Conservation (phyloP, 345 rosid genomes). For the Sapria himalayana region DNA sequence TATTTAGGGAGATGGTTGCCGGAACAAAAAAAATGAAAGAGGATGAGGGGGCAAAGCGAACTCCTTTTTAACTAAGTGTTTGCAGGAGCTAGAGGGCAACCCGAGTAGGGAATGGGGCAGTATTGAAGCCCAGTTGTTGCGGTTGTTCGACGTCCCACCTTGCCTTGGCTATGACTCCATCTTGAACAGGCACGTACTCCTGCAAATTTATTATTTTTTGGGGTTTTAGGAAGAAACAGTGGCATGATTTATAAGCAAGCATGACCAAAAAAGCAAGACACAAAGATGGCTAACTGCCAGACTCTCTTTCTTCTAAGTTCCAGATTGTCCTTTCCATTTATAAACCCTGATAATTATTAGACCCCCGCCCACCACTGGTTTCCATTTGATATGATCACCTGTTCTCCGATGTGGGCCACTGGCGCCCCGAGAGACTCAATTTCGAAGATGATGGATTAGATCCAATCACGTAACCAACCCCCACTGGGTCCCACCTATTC, state of each 20-base stretch:
- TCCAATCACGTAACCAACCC: too few relatives aligned
- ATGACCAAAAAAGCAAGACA: not conserved
- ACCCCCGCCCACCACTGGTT: too few relatives aligned
- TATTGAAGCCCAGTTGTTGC: slow-evolving; percentile 25
- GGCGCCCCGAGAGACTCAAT: too few relatives aligned
- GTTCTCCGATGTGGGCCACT: too few relatives aligned
- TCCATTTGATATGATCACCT: too few relatives aligned
- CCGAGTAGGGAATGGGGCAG: slow-evolving; percentile 28
- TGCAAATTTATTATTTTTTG: slow-evolving; percentile 12
- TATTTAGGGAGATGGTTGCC: too few relatives aligned
- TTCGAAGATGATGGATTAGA: too few relatives aligned
- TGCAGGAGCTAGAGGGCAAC: slow-evolving; percentile 32
- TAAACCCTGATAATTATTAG: not conserved
- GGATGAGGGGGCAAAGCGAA: too few relatives aligned
- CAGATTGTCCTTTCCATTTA: slow-evolving; percentile 10
- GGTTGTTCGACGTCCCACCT: slow-evolving; percentile 51
- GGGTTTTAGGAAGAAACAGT: slow-evolving; percentile 9
- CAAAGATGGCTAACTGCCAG: slow-evolving; percentile 3
- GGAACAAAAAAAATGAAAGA: too few relatives aligned
- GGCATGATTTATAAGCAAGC: slow-evolving; percentile 7
- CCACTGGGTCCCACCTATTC: too few relatives aligned
- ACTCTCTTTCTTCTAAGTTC: slow-evolving; percentile 7
- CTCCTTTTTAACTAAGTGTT: too few relatives aligned
- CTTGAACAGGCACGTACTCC: slow-evolving; percentile 79
- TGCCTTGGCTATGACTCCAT: slow-evolving; percentile 53